Evolutionary conservation across 495 filamentous ascomycete species (phyloP).

Genomic region (Hypomontagnella monticulosa): DNA sequence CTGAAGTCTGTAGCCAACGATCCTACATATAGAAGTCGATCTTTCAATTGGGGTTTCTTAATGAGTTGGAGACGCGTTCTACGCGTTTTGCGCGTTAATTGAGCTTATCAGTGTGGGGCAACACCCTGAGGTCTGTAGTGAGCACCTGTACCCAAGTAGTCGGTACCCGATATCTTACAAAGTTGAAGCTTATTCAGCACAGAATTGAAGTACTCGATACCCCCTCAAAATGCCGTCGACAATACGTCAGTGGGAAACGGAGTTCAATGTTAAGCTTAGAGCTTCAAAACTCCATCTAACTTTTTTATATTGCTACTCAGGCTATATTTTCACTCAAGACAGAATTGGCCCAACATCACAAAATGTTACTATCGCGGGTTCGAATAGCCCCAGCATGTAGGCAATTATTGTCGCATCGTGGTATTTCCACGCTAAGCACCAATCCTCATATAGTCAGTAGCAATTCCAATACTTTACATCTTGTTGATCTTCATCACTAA

Average conservation of each 20-base stretch:
- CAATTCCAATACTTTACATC: conserved; percentile 2
- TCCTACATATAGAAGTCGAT: conserved; percentile 3
- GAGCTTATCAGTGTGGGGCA: conserved; percentile 22
- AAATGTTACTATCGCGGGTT: conserved; percentile 41
- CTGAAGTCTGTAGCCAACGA: background rate
- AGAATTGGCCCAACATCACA: background rate
- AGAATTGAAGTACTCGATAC: background rate
- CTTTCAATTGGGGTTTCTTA: conserved; percentile 23
- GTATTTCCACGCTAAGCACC: conserved; percentile 50
- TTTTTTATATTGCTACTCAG: background rate
- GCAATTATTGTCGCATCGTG: conserved; percentile 31
- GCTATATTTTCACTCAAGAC: background rate
- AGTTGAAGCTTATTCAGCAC: background rate
- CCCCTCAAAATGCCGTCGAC: background rate
- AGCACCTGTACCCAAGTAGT: background rate
- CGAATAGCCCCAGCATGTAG: conserved; percentile 30
- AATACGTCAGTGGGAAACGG: conserved; percentile 15
- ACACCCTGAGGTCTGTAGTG: no score
- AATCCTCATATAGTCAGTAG: conserved; percentile 59
- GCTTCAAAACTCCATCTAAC: conserved; percentile 1
- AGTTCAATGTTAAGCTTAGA: background rate
- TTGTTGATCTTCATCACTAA: conserved; percentile 34
- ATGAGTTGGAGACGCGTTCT: conserved; percentile 28
- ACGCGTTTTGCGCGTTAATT: conserved; percentile 47
- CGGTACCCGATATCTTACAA: background rate